Base-by-base conservation (phyloP, 2,329 filamentous ascomycete genomes). In the Penicillium olsonii region DNA sequence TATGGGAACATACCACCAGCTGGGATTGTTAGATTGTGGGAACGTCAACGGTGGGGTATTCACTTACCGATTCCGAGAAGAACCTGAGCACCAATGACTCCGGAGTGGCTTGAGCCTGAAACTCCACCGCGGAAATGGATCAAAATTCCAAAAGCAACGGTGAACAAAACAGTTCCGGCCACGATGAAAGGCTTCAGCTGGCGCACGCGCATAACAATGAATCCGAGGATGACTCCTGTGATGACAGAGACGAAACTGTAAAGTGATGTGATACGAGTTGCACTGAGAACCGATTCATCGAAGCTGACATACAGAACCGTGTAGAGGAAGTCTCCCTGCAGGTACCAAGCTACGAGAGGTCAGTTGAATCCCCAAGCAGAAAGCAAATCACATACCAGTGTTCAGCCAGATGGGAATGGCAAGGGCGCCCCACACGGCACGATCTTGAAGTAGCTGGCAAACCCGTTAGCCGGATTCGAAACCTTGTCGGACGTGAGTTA, bases 161-260 rank as follows among this genome's bases (percentile, higher is more conserved):
- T 73, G 71, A 84, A 87, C 2, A 87, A 72, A 8, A 72, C 67
- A 2, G 82, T 85, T 27, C 84, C 84, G 22, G 70, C 68, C 33
- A 87, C 67, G 61, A 87, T 85, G 65, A 87, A 84, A n/a, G 74
- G 64, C 62, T 87, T 87, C 61, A 86, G 76, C 19, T 79, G 80
- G 45, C 82, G 78, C 19, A 84, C 74, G 46, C 74, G 76, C 70
- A 75, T 78, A 33, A 87, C 78, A 26, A 86, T 65, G 11, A 83
- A 61, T 5, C 84, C 83, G 14, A 84, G 71, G 38, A 81, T 59
- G 37, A 78, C 73, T 22, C 84, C 84, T 1, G 78, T 75, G 45
- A 87, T 73, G 50, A 85, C 82, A 18, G 81, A 84, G 42, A 69
- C 58, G 59, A 80, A 80, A 53, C 73, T 78, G 75, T 86, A 87